Evolutionary conservation across 192 early-diverging fungal species (phyloP).

Genomic region (Coemansia aciculifera): DNA sequence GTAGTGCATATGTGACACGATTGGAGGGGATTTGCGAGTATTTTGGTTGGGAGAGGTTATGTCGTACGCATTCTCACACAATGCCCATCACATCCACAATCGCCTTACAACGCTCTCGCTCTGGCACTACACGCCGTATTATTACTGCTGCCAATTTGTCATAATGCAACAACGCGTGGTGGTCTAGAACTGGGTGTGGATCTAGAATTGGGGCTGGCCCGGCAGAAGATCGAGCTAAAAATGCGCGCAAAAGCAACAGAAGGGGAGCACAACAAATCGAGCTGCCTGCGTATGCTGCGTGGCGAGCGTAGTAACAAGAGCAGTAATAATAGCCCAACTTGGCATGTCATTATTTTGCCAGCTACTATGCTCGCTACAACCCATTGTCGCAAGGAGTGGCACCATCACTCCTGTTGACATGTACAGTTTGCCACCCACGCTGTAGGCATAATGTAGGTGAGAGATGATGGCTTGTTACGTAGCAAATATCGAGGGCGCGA

Average conservation of each 20-base stretch:
- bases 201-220: neutral
- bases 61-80: slow-evolving; percentile 2
- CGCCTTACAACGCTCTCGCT: neutral
- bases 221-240: neutral
- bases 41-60: slow-evolving; percentile 9
- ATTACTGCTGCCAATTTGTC: neutral
- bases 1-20: slow-evolving; percentile 8
- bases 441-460: neutral
- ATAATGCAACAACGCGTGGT: neutral
- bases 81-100: slow-evolving; percentile 4
- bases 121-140: slow-evolving; percentile 2
- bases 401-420: slow-evolving; percentile 1
- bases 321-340: slow-evolving; percentile 3
- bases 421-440: neutral
- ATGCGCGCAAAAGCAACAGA: neutral
- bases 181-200: neutral
- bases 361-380: neutral
- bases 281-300: neutral
- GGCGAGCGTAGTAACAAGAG: neutral
- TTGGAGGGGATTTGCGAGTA: slow-evolving; percentile 7
- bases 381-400: slow-evolving; percentile 1
- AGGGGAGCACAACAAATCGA: neutral
- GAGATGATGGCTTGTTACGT: neutral
- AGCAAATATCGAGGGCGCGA: neutral
- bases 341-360: neutral